phyloP scores from a whole-genome alignment of 2,329 filamentous ascomycete species.

The Penicillium paneum region DNA sequence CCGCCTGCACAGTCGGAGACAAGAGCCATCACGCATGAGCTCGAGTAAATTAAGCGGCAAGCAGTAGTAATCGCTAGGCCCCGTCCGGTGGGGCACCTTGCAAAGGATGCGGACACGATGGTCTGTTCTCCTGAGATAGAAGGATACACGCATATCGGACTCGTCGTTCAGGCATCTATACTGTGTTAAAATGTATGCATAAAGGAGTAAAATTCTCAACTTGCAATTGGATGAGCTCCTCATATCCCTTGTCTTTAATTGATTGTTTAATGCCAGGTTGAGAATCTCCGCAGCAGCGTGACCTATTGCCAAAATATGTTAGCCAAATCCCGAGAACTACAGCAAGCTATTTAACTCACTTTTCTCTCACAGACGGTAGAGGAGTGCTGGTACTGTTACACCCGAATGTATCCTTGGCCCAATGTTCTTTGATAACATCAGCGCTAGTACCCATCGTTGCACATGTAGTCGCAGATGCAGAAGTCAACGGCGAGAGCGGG shows the following conservation, averaged over 20 bases:
- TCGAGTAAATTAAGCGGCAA: conserved; percentile 50
- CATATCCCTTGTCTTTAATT: conserved; percentile 36
- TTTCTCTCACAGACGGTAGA: conserved; percentile 29
- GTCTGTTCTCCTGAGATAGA: conserved; percentile 53
- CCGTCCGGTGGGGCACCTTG: conserved; percentile 42
- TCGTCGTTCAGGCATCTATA: conserved; percentile 48
- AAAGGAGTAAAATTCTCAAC: conserved; percentile 6
- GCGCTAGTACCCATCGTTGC: conserved; percentile 27
- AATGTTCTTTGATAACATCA: conserved; percentile 37
- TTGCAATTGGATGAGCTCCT: conserved; percentile 41
- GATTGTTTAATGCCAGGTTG: conserved; percentile 28
- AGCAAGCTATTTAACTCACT: conserved; percentile 21
- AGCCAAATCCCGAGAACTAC: not conserved
- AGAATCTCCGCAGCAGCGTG: conserved; percentile 35
- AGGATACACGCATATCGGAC: conserved; percentile 44
- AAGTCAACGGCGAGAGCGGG: conserved; percentile 35
- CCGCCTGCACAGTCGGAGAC: conserved; percentile 40
- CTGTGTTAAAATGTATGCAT: not conserved
- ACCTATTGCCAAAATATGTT: conserved; percentile 22
- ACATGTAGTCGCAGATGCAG: conserved; percentile 18
- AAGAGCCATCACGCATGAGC: conserved; percentile 36
- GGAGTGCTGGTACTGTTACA: conserved; percentile 28
- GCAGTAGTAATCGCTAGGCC: conserved; percentile 47
- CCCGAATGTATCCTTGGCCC: conserved; percentile 42
- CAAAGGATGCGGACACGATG: conserved; percentile 54